Conservation (phyloP, 768 basidiomycete genomes). For the Mrakia hoshinonis region DNA sequence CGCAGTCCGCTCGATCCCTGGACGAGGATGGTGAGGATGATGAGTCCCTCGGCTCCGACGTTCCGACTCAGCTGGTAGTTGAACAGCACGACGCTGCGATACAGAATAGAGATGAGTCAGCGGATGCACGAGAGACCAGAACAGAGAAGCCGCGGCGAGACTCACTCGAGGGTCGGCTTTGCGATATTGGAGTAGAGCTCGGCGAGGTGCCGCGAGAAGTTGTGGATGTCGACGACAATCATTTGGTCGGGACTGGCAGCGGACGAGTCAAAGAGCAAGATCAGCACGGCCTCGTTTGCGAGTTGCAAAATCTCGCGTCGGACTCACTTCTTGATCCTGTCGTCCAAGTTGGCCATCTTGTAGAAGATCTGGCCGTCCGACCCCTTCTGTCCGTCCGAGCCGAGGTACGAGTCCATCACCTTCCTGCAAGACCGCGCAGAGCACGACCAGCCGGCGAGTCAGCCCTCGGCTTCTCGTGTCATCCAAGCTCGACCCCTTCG, state of each 20-base stretch:
- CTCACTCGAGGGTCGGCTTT: conserved; percentile 74
- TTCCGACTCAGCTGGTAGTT: conserved; percentile 91
- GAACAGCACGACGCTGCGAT: conserved; percentile 77
- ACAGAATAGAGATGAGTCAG: neutral
- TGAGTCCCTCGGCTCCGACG: conserved; percentile 84
- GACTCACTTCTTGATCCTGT: conserved; percentile 94
- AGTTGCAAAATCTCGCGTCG: conserved; percentile 50
- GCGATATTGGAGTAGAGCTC: conserved; percentile 87
- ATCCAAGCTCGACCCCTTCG: neutral
- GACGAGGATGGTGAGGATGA: conserved; percentile 72
- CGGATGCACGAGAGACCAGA: neutral
- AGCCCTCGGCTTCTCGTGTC: neutral
- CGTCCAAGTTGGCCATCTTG: conserved; percentile 88
- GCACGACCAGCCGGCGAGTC: neutral
- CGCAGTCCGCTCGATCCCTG: conserved; percentile 73
- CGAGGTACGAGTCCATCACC: conserved; percentile 76
- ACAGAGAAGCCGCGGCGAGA: neutral
- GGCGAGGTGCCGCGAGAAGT: conserved; percentile 79
- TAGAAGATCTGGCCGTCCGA: conserved; percentile 80
- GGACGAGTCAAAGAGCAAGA: neutral
- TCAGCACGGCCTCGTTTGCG: neutral
- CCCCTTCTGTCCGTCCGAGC: conserved; percentile 53
- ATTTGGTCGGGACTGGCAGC: conserved; percentile 17
- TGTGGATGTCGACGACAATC: conserved; percentile 61
- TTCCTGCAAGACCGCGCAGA: conserved; percentile 43